phyloP scores from a whole-genome alignment of 2,329 filamentous ascomycete genomes.

The Curvularia hawaiiensis region DNA sequence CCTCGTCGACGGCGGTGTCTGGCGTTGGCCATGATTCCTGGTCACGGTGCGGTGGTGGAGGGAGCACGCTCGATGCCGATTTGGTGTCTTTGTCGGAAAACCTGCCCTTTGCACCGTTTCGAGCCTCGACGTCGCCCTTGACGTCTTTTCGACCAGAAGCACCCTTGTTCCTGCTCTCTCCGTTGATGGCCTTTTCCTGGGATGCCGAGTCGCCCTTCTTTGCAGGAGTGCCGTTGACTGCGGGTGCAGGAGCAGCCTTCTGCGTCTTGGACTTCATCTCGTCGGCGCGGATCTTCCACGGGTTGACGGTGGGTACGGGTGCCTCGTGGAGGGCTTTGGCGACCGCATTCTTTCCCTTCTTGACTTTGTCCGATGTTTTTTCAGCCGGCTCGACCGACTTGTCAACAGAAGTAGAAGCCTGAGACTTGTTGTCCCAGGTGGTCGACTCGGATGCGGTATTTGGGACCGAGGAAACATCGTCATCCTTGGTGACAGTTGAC shows the following conservation, averaged over 20 bases:
- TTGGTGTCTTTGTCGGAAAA: constrained; percentile 39
- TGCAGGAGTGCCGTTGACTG: constrained; percentile 21
- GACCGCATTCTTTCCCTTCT: constrained; percentile 46
- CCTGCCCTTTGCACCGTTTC: constrained; percentile 36
- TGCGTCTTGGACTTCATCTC: constrained; percentile 61
- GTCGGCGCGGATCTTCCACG: constrained; percentile 82
- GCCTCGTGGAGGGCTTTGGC: constrained; percentile 75
- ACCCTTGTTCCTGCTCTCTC: constrained; percentile 27
- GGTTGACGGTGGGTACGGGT: constrained; percentile 80
- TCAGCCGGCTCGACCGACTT: constrained; percentile 60
- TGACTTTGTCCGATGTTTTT: constrained; percentile 61
- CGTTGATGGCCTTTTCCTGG: constrained; percentile 27
- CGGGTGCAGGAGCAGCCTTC: constrained; percentile 50
- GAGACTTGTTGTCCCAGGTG: constrained; percentile 69
- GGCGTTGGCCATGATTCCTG: constrained; percentile 88
- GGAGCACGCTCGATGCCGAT: constrained; percentile 32
- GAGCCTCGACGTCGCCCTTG: constrained; percentile 33
- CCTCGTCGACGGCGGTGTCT: constrained; percentile 75
- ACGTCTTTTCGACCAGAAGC: constrained; percentile 33
- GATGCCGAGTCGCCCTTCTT: constrained; percentile 34
- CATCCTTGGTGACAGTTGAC: constrained; percentile 61
- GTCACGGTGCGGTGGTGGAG: constrained; percentile 74
- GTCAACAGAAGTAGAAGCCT: constrained; percentile 68
- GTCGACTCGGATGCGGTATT: constrained; percentile 69
- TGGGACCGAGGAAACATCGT: constrained; percentile 64